phyloP scores from a whole-genome alignment of 257 asterid genomes.

The Echites panduratus region DNA sequence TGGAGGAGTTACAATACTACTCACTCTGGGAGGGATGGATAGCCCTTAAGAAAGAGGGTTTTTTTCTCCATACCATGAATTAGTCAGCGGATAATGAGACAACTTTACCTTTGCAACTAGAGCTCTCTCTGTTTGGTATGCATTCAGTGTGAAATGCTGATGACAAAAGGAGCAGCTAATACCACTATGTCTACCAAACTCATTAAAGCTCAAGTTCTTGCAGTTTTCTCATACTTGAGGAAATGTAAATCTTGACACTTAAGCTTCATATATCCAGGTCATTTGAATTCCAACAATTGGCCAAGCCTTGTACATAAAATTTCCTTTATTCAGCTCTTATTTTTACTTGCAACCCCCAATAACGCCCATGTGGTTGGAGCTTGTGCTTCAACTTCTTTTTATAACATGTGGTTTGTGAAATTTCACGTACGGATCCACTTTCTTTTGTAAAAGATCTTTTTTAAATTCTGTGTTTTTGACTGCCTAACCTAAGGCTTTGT shows the following conservation, averaged over 20 bases:
- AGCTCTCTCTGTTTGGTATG: no score
- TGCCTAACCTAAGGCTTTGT: constrained; percentile 3
- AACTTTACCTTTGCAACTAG: not conserved
- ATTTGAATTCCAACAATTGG: not conserved
- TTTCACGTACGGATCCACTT: not conserved
- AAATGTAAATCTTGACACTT: no score
- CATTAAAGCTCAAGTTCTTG: no score
- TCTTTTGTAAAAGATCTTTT: not conserved
- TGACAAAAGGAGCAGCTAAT: no score
- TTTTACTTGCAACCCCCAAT: not conserved
- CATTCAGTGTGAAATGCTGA: no score
- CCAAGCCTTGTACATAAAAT: not conserved
- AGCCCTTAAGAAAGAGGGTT: no score
- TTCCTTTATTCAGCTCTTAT: not conserved
- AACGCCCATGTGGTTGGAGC: not conserved
- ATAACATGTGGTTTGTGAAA: not conserved
- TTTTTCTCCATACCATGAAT: no score
- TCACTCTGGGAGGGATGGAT: not conserved
- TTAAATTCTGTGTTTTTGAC: not conserved
- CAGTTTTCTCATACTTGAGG: no score
- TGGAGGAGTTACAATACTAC: no score
- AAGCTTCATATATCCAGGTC: not conserved
- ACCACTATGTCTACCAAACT: no score
- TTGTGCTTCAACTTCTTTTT: not conserved
- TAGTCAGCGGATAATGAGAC: not conserved